phyloP scores from a whole-genome alignment of 139 green algal species.

The Deuterostichococcus epilithicus region DNA sequence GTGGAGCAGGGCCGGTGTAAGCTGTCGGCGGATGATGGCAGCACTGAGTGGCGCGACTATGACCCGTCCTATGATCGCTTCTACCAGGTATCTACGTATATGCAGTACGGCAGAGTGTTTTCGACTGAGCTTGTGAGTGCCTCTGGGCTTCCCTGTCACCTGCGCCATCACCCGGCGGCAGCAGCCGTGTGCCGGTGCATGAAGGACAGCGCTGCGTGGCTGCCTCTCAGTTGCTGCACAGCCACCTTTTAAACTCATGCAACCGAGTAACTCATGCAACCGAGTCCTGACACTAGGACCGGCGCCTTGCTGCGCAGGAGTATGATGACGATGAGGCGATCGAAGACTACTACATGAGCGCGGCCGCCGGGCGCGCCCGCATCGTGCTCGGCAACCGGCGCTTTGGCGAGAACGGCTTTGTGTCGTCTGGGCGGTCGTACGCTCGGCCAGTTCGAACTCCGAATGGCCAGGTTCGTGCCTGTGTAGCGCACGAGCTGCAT shows the following conservation, averaged over 20 bases:
- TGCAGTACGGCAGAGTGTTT: too few relatives aligned
- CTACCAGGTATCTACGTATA: too few relatives aligned
- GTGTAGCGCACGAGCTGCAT: too few relatives aligned
- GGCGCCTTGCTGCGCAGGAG: background rate
- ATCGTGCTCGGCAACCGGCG: conserved; percentile 78
- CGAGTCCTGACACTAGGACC: too few relatives aligned
- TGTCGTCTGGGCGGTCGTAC: conserved; percentile 18
- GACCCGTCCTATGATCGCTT: background rate
- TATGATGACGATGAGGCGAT: conserved; percentile 47
- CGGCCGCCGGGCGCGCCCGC: conserved; percentile 51
- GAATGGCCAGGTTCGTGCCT: background rate
- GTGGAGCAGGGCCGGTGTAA: conserved; percentile 6
- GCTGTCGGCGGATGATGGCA: background rate
- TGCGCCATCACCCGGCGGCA: too few relatives aligned
- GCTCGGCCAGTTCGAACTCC: conserved; percentile 9
- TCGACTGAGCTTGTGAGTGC: too few relatives aligned
- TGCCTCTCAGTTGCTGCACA: too few relatives aligned
- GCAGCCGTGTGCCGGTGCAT: too few relatives aligned
- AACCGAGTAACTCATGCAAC: too few relatives aligned
- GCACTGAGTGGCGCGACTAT: background rate
- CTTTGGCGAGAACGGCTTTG: conserved; percentile 54
- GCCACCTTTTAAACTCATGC: too few relatives aligned
- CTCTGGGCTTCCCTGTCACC: too few relatives aligned
- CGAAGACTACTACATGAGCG: conserved; percentile 72
- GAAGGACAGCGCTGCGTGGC: too few relatives aligned